Evolutionary conservation across 768 basidiomycete species (phyloP), one percentile per base, ranked within the genome.

Genomic region (Mycena amicta): DNA sequence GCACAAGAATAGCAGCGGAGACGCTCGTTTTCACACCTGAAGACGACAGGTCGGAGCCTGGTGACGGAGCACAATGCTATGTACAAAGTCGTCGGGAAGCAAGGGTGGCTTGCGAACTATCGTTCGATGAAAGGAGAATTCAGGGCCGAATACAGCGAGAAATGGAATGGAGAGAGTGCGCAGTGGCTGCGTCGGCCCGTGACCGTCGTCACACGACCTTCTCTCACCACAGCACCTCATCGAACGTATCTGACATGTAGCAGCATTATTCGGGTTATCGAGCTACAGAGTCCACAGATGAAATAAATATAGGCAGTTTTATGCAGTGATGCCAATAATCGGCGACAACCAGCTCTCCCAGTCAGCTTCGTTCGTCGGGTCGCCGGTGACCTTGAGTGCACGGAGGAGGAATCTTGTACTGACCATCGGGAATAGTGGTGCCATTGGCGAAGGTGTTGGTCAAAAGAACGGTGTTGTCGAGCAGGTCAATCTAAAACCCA

Each of bases 341-440:
- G 78, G 77, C 56, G 80, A 79, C 57, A 80, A 65, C 75, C 75
- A 82, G 50, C 74, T 76, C 53, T 82, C 80, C 50, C 75, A 81
- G 61, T 81, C 78, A 25, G 69, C 71, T 59, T 80, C 74, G 23
- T 70, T 74, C n/a, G 60, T 68, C 20, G 75, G 68, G 56, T 81
- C 61, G 0, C 79, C 80, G 8, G 79, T 80, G 3, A 80, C 79
- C 50, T 62, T 72, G 53, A 81, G 61, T 0, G 77, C 75, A 3
- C 79, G 72, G 4, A 80, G 40, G 22, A 81, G 33, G 70, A 26
- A 77, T 23, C 28, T 75, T 73, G 63, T 79, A 81, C 6, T 60
- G 55, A 0, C 81, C 80, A 54, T 78, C 77, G 2, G 77, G 70
- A 23, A 83, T 79, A 5, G 55, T 57, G 2, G 78, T 79, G 0